Evolutionary conservation across 495 filamentous ascomycete genomes (phyloP), one percentile per base, ranked within the genome.

Genomic region (Hypomontagnella monticulosa): DNA sequence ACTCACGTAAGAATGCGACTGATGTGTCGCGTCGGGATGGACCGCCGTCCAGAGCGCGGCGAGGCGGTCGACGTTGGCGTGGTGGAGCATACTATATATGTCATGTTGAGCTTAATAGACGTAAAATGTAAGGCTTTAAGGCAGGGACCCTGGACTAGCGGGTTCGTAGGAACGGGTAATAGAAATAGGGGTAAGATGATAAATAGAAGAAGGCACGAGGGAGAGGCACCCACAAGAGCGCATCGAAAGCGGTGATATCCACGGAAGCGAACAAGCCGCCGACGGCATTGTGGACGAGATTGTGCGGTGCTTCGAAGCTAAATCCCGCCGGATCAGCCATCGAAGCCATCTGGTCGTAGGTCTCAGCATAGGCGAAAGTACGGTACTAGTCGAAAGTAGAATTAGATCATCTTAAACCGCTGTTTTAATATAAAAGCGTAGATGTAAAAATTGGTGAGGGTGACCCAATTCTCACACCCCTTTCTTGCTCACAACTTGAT

Each of bases 21-120:
- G 73, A 37, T 79, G 58, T 15, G 58, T 53, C 5, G 61, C 42
- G 6, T 71, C 57, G 51, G 72, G 76, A 44, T 80, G 56, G 27
- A 78, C 64, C 0, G 72, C 72, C 41, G 79, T 71, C 78, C 75
- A 83, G 48, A 84, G 68, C 3, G 79, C 78, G 18, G 79, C 58
- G 23, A 83, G 71, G 14, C 80, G 78, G 71, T 84, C 83, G 40
- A 83, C 66, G 53, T 85, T 83, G 56, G 71, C 73, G 67, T 80
- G 76, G 58, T 79, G 71, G 32, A 79, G 72, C 73, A 80, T 74
- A 44, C 76, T 79, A 34, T 7, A 18, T 8, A 4, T 4, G 18
- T 27, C 19, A 6, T 36, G 33, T 36, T n/a, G n/a, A n/a, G n/a
- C n/a, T n/a, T n/a, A n/a, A n/a, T n/a, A n/a, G n/a, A n/a, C n/a